Conservation (phyloP, 164 flowering plant species). For the Magnolia changhungtana region DNA sequence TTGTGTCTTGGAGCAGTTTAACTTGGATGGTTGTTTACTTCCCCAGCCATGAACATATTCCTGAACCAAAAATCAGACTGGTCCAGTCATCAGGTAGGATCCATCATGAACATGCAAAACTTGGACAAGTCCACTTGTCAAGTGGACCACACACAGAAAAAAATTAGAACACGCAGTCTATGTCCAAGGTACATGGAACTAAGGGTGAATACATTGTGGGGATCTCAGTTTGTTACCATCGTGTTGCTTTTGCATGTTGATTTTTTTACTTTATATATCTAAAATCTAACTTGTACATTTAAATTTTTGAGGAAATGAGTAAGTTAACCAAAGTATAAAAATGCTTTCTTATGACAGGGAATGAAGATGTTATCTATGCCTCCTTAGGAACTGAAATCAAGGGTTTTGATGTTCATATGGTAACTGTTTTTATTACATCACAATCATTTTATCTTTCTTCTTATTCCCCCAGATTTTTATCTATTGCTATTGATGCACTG, state of each 20-base stretch:
- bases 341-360: constrained; percentile 42
- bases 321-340: constrained; percentile 1
- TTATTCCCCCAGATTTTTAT: background rate
- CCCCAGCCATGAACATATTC: too few relatives aligned
- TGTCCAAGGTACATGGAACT: too few relatives aligned
- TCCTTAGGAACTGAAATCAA: constrained; percentile 69
- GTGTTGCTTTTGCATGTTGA: background rate
- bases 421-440: constrained; percentile 18
- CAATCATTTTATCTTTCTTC: background rate
- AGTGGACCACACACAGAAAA: background rate
- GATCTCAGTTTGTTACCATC: background rate
- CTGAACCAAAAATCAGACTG: too few relatives aligned
- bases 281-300: background rate
- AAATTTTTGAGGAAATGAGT: background rate
- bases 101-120: too few relatives aligned
- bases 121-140: background rate
- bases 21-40: too few relatives aligned
- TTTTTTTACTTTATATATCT: background rate
- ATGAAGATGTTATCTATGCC: constrained; percentile 68
- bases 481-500: background rate
- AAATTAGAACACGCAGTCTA: too few relatives aligned
- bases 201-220: background rate
- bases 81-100: too few relatives aligned
- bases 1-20: too few relatives aligned
- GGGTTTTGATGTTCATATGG: constrained; percentile 78